Percentiles rank a stretch among this genome's conserved stretches.
These are phyloP conservation scores for Echeveria elegans DNA, from an alignment of 164 flowering plant genomes.

Conservation along the genomic window DNA sequence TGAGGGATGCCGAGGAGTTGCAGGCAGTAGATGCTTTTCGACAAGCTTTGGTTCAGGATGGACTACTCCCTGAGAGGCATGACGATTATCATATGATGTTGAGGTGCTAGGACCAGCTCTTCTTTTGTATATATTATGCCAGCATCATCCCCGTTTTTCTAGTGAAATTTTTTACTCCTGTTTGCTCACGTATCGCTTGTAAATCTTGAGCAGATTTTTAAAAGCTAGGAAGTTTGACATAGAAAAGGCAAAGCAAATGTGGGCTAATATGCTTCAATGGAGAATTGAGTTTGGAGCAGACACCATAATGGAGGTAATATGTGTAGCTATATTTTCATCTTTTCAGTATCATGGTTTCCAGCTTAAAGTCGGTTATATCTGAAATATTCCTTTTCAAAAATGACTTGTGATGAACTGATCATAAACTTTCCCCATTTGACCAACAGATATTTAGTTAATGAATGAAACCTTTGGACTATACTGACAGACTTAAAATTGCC, in stretches of 20 bases:
- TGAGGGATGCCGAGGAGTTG: constrained; percentile 7
- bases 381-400: background rate
- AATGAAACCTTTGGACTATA: background rate
- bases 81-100: constrained; percentile 12
- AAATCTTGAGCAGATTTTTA: background rate
- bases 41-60: constrained; percentile 1
- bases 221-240: constrained; percentile 7
- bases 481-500: background rate
- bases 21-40: constrained; percentile 7
- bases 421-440: background rate
- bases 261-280: constrained; percentile 8
- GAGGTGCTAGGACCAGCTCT: background rate
- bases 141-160: background rate
- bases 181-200: background rate
- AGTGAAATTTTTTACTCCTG: background rate
- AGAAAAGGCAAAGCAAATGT: constrained; percentile 11
- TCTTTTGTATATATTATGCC: background rate
- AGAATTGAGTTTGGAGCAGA: constrained; percentile 10
- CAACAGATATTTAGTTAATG: background rate
- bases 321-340: background rate
- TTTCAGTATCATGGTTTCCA: background rate
- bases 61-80: constrained; percentile 2
- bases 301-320: constrained; percentile 9
- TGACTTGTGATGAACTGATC: background rate
- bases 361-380: background rate